A percentile compares a stretch with the other conserved stretches of the same genome.
Evolutionary conservation across 805 yeast genomes (phyloP).

Genomic region (Saccharomycopsis babjevae): DNA sequence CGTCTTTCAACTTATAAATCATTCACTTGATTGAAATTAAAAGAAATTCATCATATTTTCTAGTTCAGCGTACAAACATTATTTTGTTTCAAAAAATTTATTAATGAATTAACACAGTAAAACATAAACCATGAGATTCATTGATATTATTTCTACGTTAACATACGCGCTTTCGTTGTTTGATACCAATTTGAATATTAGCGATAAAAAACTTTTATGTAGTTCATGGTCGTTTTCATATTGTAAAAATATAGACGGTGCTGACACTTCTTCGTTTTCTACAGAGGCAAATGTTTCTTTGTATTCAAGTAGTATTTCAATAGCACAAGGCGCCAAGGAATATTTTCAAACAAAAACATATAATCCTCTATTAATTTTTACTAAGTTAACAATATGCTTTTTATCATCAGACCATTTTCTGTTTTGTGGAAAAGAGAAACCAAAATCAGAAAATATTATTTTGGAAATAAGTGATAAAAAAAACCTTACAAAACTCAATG

Average conservation of each 20-base stretch:
- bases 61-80: no score
- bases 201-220: neutral
- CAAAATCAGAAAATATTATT: no score
- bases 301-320: neutral
- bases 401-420: neutral
- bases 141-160: neutral
- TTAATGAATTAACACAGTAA: neutral
- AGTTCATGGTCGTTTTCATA: neutral
- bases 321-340: neutral
- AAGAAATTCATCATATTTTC: no score
- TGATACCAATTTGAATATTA: no score
- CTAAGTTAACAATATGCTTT: neutral
- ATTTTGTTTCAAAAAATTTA: neutral
- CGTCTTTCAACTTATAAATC: no score
- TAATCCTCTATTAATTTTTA: neutral
- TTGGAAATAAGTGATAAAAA: no score
- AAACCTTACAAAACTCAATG: no score
- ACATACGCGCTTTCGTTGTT: neutral
- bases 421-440: neutral
- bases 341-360: neutral
- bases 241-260: neutral
- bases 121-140: neutral
- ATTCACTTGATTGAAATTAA: no score
- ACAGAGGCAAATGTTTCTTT: neutral
- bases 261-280: neutral